phyloP scores from a whole-genome alignment of 2,329 filamentous ascomycete genomes.

The Elsinoe australis region DNA sequence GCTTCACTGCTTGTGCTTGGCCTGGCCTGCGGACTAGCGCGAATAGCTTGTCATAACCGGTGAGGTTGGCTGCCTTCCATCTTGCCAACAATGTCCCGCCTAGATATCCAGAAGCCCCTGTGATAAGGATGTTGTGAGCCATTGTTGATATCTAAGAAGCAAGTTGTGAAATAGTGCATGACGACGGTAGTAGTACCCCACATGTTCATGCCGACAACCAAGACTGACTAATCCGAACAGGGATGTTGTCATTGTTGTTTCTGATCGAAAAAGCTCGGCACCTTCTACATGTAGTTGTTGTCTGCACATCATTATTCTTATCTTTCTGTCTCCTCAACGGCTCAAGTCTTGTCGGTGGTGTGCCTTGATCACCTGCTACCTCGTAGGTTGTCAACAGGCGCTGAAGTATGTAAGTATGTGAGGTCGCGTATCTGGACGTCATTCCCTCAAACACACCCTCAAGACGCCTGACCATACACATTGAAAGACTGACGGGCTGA shows the following conservation, averaged over 20 bases:
- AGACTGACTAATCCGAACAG: slow-evolving; percentile 2
- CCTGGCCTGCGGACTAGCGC: slow-evolving; percentile 41
- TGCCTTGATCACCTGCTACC: too few relatives aligned
- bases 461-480: too few relatives aligned
- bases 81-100: slow-evolving; percentile 44
- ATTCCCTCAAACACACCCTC: too few relatives aligned
- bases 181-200: not conserved
- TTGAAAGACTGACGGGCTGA: too few relatives aligned
- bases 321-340: not conserved
- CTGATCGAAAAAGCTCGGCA: slow-evolving; percentile 5
- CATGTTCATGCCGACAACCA: too few relatives aligned
- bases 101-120: slow-evolving; percentile 48
- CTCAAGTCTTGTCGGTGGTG: not conserved
- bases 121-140: slow-evolving; percentile 41
- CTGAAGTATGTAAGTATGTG: too few relatives aligned
- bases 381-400: too few relatives aligned
- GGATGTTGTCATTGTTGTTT: not conserved
- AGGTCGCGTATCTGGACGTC: too few relatives aligned
- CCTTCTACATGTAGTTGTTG: not conserved
- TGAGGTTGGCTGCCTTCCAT: slow-evolving; percentile 33
- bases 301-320: slow-evolving; percentile 3
- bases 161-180: not conserved
- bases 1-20: slow-evolving; percentile 40
- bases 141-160: slow-evolving; percentile 20
- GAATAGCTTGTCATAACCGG: slow-evolving; percentile 38